Evolutionary conservation across 352 stramenopile genomes (phyloP).

Genomic region (Phytophthora chlamydospora): DNA sequence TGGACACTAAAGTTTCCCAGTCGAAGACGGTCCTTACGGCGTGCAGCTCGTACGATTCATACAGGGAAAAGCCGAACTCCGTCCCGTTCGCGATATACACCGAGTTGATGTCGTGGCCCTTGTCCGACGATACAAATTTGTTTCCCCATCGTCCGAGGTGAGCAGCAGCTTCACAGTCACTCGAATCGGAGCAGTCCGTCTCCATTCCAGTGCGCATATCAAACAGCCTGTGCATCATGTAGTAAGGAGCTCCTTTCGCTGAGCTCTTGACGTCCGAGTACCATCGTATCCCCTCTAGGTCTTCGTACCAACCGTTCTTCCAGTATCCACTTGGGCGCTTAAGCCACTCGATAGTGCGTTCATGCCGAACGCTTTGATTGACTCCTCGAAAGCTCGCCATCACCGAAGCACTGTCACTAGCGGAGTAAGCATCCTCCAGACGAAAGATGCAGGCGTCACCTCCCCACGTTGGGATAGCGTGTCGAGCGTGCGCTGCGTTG

Average conservation of each 20-base stretch:
- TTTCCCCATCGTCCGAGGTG: conserved; percentile 12
- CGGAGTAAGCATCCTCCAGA: conserved; percentile 15
- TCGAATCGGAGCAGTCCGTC: conserved; percentile 18
- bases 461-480: conserved; percentile 37
- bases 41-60: neutral
- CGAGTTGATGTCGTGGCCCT: conserved; percentile 5
- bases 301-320: conserved; percentile 41
- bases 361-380: conserved; percentile 15
- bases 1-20: conserved; percentile 5
- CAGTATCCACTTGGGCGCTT: conserved; percentile 14
- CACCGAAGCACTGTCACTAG: neutral
- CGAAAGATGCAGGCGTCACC: conserved; percentile 36
- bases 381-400: conserved; percentile 20
- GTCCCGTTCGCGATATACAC: conserved; percentile 14
- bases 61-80: neutral
- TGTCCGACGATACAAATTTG: conserved; percentile 14
- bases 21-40: neutral
- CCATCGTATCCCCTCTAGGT: conserved; percentile 26
- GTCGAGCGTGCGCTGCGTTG: conserved; percentile 29
- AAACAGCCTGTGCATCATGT: conserved; percentile 31
- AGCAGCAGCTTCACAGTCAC: conserved; percentile 13
- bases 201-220: conserved; percentile 30
- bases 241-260: conserved; percentile 19
- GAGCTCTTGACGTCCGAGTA: conserved; percentile 35
- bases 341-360: conserved; percentile 26